A percentile compares a stretch with the other conserved stretches of the same genome.
Evolutionary conservation across 805 yeast species (phyloP).

Genomic region (Sugiyamaella qingdaonensis): DNA sequence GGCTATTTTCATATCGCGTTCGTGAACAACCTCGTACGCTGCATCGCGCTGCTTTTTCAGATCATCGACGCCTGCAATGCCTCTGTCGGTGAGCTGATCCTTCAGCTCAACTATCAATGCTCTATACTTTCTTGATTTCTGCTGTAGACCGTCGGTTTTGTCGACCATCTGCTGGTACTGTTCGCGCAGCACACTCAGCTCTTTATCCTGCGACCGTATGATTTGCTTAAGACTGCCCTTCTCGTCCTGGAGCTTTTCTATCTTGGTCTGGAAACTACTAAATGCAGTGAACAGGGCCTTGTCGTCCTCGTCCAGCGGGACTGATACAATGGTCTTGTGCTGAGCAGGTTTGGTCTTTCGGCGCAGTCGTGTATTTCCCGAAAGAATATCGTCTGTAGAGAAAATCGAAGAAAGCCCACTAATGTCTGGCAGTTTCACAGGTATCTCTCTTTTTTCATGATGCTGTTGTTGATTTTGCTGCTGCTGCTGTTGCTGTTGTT

Average conservation of each 20-base stretch:
- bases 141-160: constrained; percentile 6
- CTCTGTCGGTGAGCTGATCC: constrained; percentile 4
- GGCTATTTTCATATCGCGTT: constrained; percentile 1
- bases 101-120: constrained; percentile 3
- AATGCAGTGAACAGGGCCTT: constrained; percentile 19
- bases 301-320: constrained; percentile 21
- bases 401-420: constrained; percentile 20
- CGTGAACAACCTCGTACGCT: neutral
- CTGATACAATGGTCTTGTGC: constrained; percentile 22
- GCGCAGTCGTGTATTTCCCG: constrained; percentile 4
- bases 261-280: constrained; percentile 15
- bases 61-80: neutral
- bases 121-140: constrained; percentile 12
- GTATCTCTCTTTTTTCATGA: neutral
- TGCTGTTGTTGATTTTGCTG: neutral
- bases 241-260: constrained; percentile 24
- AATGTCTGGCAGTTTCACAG: constrained; percentile 15
- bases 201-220: constrained; percentile 7
- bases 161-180: constrained; percentile 7
- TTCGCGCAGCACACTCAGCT: constrained; percentile 2
- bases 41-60: neutral
- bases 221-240: constrained; percentile 16
- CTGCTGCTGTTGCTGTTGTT: neutral
- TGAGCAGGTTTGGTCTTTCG: neutral
- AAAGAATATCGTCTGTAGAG: constrained; percentile 12